A percentile compares a stretch with the other conserved stretches of the same genome.
Conservation (phyloP, 2,329 filamentous ascomycete genomes). For the Aureobasidium lini region DNA sequence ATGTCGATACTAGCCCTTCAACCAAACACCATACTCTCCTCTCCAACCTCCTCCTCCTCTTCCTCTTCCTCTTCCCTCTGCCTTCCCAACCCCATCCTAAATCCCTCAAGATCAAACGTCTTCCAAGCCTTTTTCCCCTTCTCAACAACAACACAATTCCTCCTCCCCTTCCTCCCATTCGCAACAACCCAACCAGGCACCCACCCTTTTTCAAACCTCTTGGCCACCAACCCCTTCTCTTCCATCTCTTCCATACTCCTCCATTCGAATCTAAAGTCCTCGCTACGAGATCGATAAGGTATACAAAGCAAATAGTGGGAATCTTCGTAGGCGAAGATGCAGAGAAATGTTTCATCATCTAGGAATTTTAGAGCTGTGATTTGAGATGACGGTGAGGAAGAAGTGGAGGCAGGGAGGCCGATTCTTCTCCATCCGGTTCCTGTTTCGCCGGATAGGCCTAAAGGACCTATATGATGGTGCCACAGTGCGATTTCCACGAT, state of each 20-base stretch:
- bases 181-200: not conserved
- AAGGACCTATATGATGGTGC: not conserved
- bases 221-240: not conserved
- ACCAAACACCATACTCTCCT: conserved; percentile 3
- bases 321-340: not conserved
- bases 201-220: not conserved
- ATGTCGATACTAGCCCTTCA: not conserved
- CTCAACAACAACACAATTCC: conserved; percentile 4
- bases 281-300: not conserved
- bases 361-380: not conserved
- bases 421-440: not conserved
- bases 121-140: not conserved
- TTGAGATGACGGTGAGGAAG: not conserved
- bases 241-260: not conserved
- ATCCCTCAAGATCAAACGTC: not conserved
- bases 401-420: not conserved
- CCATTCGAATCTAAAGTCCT: not conserved
- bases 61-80: not conserved
- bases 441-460: not conserved
- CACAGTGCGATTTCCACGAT: not conserved
- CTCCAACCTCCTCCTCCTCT: not conserved
- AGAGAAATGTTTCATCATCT: not conserved
- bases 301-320: not conserved
- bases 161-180: not conserved
- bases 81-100: not conserved